Conservation (phyloP, 805 yeast species). For the Starmera dryadoides region DNA sequence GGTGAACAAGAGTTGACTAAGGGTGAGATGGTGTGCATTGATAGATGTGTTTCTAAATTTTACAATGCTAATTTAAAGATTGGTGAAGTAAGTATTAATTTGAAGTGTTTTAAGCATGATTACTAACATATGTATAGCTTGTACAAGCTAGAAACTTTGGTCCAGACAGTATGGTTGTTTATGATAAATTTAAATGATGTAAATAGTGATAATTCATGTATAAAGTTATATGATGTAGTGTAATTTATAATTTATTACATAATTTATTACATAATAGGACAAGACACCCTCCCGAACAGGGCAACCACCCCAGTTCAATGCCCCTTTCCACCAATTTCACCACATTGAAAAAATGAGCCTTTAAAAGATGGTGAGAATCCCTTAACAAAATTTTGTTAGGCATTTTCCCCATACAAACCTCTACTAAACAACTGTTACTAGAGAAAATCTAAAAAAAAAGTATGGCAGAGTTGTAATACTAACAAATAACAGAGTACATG, state of each 20-base stretch:
- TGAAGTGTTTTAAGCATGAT: too few relatives aligned
- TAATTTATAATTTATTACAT: too few relatives aligned
- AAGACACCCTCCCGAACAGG: background rate
- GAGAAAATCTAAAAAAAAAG: background rate
- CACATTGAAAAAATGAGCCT: background rate
- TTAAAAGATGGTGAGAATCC: background rate
- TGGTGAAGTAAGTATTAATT: constrained; percentile 33
- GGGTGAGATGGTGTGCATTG: constrained; percentile 78
- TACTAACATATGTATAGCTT: too few relatives aligned
- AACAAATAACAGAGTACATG: too few relatives aligned
- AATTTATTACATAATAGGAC: too few relatives aligned
- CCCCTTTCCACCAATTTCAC: background rate
- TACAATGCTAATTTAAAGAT: constrained; percentile 62
- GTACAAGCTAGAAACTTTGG: constrained; percentile 17
- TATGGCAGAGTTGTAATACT: background rate
- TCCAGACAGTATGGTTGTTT: constrained; percentile 16
- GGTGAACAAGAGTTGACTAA: constrained; percentile 80
- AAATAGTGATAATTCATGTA: background rate
- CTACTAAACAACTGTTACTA: too few relatives aligned
- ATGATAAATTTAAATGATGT: constrained; percentile 6
- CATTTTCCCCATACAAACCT: too few relatives aligned
- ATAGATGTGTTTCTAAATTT: constrained; percentile 81
- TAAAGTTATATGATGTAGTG: too few relatives aligned
- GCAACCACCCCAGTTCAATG: too few relatives aligned
- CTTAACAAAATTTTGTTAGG: background rate